These are phyloP conservation scores for Artemisia argyi DNA, from an alignment of 129 eudicot species.

Conservation along the genomic window DNA sequence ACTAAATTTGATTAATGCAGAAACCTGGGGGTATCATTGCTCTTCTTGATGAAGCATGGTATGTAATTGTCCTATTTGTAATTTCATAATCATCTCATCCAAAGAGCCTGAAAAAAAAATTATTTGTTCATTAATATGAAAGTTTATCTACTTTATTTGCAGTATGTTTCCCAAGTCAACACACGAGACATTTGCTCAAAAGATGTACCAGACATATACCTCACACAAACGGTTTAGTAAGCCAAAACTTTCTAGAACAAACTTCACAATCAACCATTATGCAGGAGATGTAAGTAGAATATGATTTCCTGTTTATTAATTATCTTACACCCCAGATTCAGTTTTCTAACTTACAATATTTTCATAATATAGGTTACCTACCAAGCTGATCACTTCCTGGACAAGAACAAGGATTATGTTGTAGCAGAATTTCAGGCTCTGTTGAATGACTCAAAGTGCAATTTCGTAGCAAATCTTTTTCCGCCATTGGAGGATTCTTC, in stretches of 20 bases:
- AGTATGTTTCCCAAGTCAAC: slow-evolving; percentile 99
- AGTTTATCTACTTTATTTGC: slow-evolving; percentile 33
- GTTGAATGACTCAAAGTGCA: slow-evolving; percentile 72
- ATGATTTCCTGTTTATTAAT: background rate
- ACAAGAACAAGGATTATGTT: slow-evolving; percentile 96
- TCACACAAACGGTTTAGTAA: slow-evolving; percentile 91
- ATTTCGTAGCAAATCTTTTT: slow-evolving; percentile 78
- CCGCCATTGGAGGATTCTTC: slow-evolving; percentile 87
- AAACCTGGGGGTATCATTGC: slow-evolving; percentile 99
- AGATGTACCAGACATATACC: slow-evolving; percentile 95
- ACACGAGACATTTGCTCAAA: slow-evolving; percentile 97
- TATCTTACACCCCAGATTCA: background rate
- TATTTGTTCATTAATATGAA: background rate
- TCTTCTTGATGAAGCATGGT: slow-evolving; percentile 99
- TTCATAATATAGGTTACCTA: slow-evolving; percentile 73
- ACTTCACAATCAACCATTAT: slow-evolving; percentile 91
- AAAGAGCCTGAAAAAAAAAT: background rate
- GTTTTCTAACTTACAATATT: slow-evolving; percentile 15
- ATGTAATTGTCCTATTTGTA: slow-evolving; percentile 29
- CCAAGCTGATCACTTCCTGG: slow-evolving; percentile 96
- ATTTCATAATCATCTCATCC: slow-evolving; percentile 9
- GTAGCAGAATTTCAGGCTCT: slow-evolving; percentile 97
- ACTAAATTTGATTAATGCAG: slow-evolving; percentile 43
- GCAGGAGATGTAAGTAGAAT: slow-evolving; percentile 86
- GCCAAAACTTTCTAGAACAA: slow-evolving; percentile 96